A percentile compares a stretch with the other conserved stretches of the same genome.
Evolutionary conservation across 2,329 filamentous ascomycete genomes (phyloP).

Genomic region (Diplodia mutila): DNA sequence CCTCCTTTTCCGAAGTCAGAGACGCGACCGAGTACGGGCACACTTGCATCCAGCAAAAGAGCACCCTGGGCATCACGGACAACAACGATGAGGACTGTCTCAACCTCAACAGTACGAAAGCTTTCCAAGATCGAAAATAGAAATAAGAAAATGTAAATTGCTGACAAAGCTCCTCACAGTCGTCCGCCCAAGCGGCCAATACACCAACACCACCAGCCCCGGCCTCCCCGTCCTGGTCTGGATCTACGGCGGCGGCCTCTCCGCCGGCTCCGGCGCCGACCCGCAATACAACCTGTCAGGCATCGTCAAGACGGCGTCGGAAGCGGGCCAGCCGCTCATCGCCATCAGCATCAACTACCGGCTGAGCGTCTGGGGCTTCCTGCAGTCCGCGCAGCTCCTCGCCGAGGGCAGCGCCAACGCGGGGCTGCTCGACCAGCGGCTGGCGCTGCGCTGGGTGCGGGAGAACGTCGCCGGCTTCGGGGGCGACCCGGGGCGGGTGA

Average conservation of each 20-base stretch:
- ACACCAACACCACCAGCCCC: not conserved
- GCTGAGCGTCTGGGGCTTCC: slow-evolving; percentile 64
- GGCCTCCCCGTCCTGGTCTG: slow-evolving; percentile 38
- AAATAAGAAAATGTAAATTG: too few relatives aligned
- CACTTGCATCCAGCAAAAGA: slow-evolving; percentile 47
- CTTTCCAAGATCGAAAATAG: too few relatives aligned
- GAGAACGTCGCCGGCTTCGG: slow-evolving; percentile 51
- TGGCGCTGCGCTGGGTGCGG: slow-evolving; percentile 48
- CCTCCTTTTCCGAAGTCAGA: slow-evolving; percentile 46
- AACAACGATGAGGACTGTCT: slow-evolving; percentile 52
- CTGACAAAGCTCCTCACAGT: slow-evolving; percentile 54
- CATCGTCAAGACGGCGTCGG: slow-evolving; percentile 29
- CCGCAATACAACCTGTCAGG: slow-evolving; percentile 38
- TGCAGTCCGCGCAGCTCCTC: slow-evolving; percentile 60
- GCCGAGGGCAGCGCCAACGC: slow-evolving; percentile 52
- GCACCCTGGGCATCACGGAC: slow-evolving; percentile 8
- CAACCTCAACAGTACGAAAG: slow-evolving; percentile 38
- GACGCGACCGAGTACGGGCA: slow-evolving; percentile 48
- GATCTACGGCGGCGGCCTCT: slow-evolving; percentile 27
- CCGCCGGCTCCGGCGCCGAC: slow-evolving; percentile 27
- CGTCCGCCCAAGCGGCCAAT: slow-evolving; percentile 45
- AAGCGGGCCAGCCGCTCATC: slow-evolving; percentile 59
- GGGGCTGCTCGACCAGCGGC: slow-evolving; percentile 45
- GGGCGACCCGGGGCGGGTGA: slow-evolving; percentile 42
- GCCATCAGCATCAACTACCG: slow-evolving; percentile 60